Base-by-base conservation (phyloP, 2,329 filamentous ascomycete species). In the Parascedosporium putredinis region DNA sequence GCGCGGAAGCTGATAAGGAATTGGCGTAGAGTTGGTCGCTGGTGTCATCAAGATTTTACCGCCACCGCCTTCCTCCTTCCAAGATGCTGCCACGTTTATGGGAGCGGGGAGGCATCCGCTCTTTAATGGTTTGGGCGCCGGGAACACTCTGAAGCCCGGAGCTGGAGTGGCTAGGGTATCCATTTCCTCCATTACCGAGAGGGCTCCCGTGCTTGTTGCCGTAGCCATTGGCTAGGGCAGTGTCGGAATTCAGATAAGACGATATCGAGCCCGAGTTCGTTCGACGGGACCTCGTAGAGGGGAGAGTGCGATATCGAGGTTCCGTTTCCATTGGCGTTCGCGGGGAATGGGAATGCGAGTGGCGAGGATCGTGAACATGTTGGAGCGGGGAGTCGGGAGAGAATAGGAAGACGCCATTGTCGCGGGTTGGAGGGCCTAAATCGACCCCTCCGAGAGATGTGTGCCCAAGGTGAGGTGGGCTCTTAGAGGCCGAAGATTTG, bases 341-440 rank as follows among this genome's bases (percentile, higher is more conserved):
- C 16, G 24, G 47, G 25, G 47, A 49, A 10, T 44, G 47, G 36
- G 24, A 49, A 40, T 49, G 47, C 14, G 25, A 34, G 36, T 49
- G 47, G n/a, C 20, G 38, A 42, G 38, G 38, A 10, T 70, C 64
- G 55, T 75, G 69, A 51, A 67, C 69, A 55, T 72, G 72, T 48
- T 72, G 69, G 43, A 76, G 61, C 34, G 72, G 66, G 31, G 67
- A 31, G 73, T 69, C n/a, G 76, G 76, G 50, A 79, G 62, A 47
- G 70, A 67, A 59, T 76, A 79, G 20, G 76, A 72, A 33, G 75
- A 72, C 52, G 72, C 68, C 72, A 76, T 76, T 51, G 51, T 63
- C 44, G 27, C 27, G 27, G 12, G 6, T 12, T 7, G 27, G 36
- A 44, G 40, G 48, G 33, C 25, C n/a, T n/a, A n/a, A n/a, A n/a